phyloP scores from a whole-genome alignment of 2,329 filamentous ascomycete species.

The Pseudogymnoascus destructans region DNA sequence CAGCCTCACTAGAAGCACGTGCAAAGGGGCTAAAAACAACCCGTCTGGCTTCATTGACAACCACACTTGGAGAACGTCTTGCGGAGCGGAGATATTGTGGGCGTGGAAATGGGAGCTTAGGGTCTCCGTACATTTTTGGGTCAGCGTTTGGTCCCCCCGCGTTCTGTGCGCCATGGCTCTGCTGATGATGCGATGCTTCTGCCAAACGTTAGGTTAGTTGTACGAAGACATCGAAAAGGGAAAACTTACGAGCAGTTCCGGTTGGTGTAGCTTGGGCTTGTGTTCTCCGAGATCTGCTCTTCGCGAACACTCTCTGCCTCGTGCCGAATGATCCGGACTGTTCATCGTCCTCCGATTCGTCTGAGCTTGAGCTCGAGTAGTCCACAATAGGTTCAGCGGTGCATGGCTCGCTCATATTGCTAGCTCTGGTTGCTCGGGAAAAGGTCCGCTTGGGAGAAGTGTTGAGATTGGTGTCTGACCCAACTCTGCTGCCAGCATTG shows the following conservation, averaged over 20 bases:
- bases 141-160: neutral
- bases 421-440: conserved; percentile 1
- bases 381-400: neutral
- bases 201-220: neutral
- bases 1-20: neutral
- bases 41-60: neutral
- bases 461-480: conserved; percentile 21
- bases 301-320: neutral
- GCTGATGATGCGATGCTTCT: neutral
- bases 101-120: neutral
- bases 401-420: neutral
- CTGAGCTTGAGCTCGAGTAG: neutral
- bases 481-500: conserved; percentile 17
- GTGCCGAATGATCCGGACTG: neutral
- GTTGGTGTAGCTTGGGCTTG: neutral
- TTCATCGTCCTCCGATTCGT: neutral
- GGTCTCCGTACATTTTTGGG: neutral
- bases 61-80: neutral
- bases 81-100: conserved; percentile 1
- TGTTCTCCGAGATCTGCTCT: neutral
- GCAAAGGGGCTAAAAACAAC: neutral
- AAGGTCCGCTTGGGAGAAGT: conserved; percentile 9
- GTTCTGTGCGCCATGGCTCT: neutral
- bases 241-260: neutral
- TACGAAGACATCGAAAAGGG: neutral